Conservation (phyloP, 2,329 filamentous ascomycete genomes). For the Anisogramma anomala region DNA sequence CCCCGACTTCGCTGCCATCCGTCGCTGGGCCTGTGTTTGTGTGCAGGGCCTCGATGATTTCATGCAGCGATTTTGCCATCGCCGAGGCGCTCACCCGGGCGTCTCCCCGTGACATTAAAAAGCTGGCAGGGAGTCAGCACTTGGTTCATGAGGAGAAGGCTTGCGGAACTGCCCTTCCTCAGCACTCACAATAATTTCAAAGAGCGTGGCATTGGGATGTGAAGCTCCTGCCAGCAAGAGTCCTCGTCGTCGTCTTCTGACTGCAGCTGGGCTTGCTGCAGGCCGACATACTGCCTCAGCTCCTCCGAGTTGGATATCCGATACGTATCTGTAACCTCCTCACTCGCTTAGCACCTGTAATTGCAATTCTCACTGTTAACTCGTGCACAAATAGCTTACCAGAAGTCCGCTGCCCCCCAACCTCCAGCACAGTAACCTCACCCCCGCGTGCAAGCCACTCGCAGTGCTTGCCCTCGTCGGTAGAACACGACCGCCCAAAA, state of each 20-base stretch:
- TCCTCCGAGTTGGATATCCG: conserved; percentile 3
- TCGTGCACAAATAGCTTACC: conserved; percentile 7
- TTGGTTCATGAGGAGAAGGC: no score
- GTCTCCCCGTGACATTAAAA: conserved; percentile 3
- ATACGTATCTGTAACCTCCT: conserved; percentile 6
- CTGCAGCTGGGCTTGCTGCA: background rate
- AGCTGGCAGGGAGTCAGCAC: background rate
- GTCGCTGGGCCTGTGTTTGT: background rate
- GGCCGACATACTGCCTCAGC: conserved; percentile 3
- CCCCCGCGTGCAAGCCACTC: conserved; percentile 5
- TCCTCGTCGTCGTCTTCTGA: background rate
- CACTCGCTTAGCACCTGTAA: background rate
- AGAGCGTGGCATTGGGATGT: background rate
- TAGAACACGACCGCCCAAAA: conserved; percentile 8
- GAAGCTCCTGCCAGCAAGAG: conserved; percentile 6
- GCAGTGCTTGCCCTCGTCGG: conserved; percentile 7
- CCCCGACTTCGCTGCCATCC: conserved; percentile 1
- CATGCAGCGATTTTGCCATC: background rate
- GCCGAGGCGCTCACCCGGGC: background rate
- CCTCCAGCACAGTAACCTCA: conserved; percentile 9
- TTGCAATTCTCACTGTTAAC: background rate
- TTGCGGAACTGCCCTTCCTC: no score
- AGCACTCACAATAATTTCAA: conserved; percentile 13
- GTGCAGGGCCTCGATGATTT: conserved; percentile 3
- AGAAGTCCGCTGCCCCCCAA: conserved; percentile 9